phyloP scores from a whole-genome alignment of 495 filamentous ascomycete species.

The Aspergillus avenaceus region DNA sequence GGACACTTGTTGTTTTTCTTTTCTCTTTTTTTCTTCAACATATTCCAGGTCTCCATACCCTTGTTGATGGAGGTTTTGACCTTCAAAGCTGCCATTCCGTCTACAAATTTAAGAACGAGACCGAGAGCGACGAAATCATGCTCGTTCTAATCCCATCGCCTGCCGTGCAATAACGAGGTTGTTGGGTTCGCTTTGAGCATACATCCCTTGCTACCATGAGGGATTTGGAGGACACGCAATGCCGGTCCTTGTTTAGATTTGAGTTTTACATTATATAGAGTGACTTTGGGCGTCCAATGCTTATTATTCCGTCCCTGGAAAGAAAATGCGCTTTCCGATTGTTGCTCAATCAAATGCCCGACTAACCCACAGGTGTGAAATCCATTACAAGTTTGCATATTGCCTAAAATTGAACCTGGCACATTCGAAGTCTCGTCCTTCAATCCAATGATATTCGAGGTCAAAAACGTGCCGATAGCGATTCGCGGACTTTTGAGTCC shows the following conservation, averaged over 20 bases:
- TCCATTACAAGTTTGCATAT: too few species aligned
- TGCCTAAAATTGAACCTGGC: conserved; percentile 21
- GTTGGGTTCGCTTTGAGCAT: conserved; percentile 50
- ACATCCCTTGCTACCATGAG: conserved; percentile 26
- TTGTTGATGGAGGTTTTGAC: conserved; percentile 29
- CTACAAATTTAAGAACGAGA: conserved; percentile 43
- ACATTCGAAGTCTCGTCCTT: conserved; percentile 50
- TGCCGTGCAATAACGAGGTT: conserved; percentile 27
- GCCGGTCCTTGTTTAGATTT: neutral
- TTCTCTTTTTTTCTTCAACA: conserved; percentile 23
- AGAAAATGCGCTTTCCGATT: conserved; percentile 9
- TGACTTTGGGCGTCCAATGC: too few species aligned
- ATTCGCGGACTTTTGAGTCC: conserved; percentile 31
- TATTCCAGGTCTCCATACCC: conserved; percentile 45
- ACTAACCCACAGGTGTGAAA: conserved; percentile 7
- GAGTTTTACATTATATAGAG: too few species aligned
- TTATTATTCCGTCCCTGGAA: too few species aligned
- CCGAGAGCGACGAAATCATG: conserved; percentile 37
- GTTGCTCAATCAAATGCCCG: neutral
- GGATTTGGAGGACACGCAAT: neutral
- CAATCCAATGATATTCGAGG: conserved; percentile 46
- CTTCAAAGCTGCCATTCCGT: conserved; percentile 20
- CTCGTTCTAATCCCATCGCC: conserved; percentile 49
- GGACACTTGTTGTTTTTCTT: conserved; percentile 3
- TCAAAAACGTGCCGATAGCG: conserved; percentile 44